Evolutionary conservation across 371 early-diverging fungal genomes (phyloP), one percentile per base, ranked within the genome.

Genomic region (Apophysomyces variabilis): DNA sequence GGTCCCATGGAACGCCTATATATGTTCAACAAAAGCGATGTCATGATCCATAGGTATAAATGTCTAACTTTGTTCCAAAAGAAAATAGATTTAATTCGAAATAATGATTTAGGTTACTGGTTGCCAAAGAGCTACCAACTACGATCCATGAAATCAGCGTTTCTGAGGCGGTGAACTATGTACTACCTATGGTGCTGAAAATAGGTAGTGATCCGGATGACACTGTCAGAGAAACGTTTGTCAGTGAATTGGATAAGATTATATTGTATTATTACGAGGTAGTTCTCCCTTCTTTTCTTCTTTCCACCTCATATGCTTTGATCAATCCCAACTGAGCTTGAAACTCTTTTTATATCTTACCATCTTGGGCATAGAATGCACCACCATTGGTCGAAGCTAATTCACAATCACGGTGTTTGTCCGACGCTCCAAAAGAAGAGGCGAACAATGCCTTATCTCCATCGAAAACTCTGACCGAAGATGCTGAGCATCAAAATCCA

Each of bases 221-320:
- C 57, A 72, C 74, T 14, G 86, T 84, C 13, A 65, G 78, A 61
- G 86, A 86, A 62, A 77, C 83, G 37, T 78, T 86, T 74, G 81
- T 79, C 6, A 72, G 76, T 38, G 83, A 84, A 66, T 62, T 84
- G 11, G 83, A 86, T 50, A 80, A 81, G 58, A 76, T 77, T 13
- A 75, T 86, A 21, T 66, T 83, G 63, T 86, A 77, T 64, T 86
- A 78, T 66, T 83, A 86, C 58, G 72, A 76, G 66, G 84, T 83
- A 74, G 45, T 60, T 60, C 38, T 39, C 6, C 45, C n/a, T 41
- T 58, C n/a, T 35, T 11, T 39, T 12, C 45, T 16, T 41, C 47
- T 32, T 36, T 11, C 56, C 61, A 44, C 46, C 46, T 45, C 35
- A 18, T 61, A 8, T 16, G 11, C 54, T 18, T 9, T 16, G 21